Evolutionary conservation across 2,329 filamentous ascomycete species (phyloP).

Genomic region (Fusarium sp.): DNA sequence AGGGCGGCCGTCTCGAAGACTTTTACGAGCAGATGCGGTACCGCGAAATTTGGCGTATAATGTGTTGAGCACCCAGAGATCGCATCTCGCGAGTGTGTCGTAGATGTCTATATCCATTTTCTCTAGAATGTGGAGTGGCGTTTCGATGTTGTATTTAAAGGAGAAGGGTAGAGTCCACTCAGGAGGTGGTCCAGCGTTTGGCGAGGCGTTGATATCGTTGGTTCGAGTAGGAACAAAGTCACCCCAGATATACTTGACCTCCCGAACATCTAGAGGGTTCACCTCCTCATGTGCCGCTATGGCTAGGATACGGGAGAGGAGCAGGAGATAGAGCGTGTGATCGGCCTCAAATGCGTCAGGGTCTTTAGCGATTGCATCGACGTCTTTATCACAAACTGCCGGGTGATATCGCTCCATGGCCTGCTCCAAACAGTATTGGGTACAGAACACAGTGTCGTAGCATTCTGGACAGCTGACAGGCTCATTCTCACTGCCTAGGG

Average conservation of each 20-base stretch:
- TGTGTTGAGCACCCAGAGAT: conserved; percentile 89
- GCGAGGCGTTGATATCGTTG: conserved; percentile 67
- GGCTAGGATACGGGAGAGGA: conserved; percentile 73
- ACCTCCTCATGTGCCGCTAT: conserved; percentile 70
- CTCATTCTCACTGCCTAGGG: conserved; percentile 61
- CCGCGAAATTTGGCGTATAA: conserved; percentile 93
- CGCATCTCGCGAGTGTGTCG: conserved; percentile 67
- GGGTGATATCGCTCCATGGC: conserved; percentile 73
- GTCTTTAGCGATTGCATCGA: conserved; percentile 75
- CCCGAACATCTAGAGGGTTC: conserved; percentile 73
- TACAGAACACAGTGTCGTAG: conserved; percentile 75
- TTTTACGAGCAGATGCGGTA: conserved; percentile 88
- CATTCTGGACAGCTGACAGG: conserved; percentile 70
- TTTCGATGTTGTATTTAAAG: conserved; percentile 80
- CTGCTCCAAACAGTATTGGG: conserved; percentile 67
- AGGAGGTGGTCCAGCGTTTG: conserved; percentile 68
- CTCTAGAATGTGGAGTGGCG: conserved; percentile 81
- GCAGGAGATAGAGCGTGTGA: conserved; percentile 71
- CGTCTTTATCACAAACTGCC: conserved; percentile 74
- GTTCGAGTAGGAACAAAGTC: conserved; percentile 68
- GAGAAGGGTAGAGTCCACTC: conserved; percentile 81
- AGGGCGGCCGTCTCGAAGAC: conserved; percentile 80
- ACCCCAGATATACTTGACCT: conserved; percentile 77
- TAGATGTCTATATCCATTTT: conserved; percentile 89
- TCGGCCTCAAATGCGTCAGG: conserved; percentile 70